Evolutionary conservation across 2,329 filamentous ascomycete genomes (phyloP).

Genomic region (Xylariaceae sp.): DNA sequence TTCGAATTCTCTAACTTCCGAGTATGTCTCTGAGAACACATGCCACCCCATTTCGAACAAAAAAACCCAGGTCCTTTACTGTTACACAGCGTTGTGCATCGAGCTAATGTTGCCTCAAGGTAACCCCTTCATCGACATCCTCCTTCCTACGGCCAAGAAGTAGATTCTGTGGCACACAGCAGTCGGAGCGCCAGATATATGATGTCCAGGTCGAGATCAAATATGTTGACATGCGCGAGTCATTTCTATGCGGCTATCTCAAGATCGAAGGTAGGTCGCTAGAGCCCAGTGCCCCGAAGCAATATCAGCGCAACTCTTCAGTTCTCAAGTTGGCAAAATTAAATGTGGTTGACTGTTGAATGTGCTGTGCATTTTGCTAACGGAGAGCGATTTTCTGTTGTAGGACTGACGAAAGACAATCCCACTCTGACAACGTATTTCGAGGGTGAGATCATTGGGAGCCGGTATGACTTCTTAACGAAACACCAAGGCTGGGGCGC

Average conservation of each 20-base stretch:
- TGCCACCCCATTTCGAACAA: background rate
- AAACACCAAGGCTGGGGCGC: slow-evolving; percentile 88
- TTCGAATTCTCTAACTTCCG: slow-evolving; percentile 51
- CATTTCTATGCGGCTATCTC: slow-evolving; percentile 89
- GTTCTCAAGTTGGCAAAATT: background rate
- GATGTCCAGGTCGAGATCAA: slow-evolving; percentile 97
- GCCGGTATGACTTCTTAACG: slow-evolving; percentile 90
- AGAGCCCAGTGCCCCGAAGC: background rate
- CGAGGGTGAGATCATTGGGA: slow-evolving; percentile 94
- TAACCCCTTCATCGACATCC: slow-evolving; percentile 72
- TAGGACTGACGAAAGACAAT: slow-evolving; percentile 90
- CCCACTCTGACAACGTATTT: slow-evolving; percentile 98
- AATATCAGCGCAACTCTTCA: background rate
- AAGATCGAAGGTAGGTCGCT: slow-evolving; percentile 74
- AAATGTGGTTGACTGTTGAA: background rate
- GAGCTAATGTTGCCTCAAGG: slow-evolving; percentile 39
- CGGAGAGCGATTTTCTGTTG: background rate
- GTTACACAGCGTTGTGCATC: background rate
- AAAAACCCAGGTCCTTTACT: background rate
- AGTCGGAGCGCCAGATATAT: slow-evolving; percentile 88
- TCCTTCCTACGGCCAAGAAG: slow-evolving; percentile 83
- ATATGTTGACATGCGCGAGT: slow-evolving; percentile 89
- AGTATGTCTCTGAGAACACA: slow-evolving; percentile 37
- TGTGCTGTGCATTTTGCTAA: slow-evolving; percentile 3
- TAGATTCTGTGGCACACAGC: slow-evolving; percentile 83